phyloP scores from a whole-genome alignment of 495 filamentous ascomycete species.

The Talaromyces liani region DNA sequence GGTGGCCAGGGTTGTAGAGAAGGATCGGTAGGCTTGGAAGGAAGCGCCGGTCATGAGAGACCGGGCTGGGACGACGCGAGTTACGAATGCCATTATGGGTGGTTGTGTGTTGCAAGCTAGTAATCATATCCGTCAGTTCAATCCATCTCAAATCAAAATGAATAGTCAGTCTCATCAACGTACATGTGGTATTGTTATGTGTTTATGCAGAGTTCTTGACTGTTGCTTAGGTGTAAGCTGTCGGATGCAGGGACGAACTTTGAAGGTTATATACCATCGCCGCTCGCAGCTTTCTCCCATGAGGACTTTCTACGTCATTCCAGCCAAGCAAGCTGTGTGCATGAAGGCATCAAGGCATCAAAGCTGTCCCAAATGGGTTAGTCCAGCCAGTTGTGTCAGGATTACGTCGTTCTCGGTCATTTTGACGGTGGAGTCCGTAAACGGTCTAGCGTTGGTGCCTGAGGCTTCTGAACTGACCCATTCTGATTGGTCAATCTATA shows the following conservation, averaged over 20 bases:
- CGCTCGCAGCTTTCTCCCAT: not conserved
- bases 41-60: constrained; percentile 8
- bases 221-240: not conserved
- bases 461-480: not conserved
- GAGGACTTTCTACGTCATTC: not conserved
- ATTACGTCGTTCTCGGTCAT: constrained; percentile 2
- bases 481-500: too few species aligned
- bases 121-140: not conserved
- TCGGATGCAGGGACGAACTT: not conserved
- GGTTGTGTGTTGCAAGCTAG: not conserved
- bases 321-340: not conserved
- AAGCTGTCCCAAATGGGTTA: not conserved
- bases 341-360: not conserved
- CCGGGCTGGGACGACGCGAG: constrained; percentile 17
- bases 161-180: not conserved
- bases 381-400: not conserved
- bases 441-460: not conserved
- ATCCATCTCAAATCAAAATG: not conserved
- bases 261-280: not conserved
- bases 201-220: not conserved
- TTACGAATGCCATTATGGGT: constrained; percentile 17
- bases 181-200: not conserved
- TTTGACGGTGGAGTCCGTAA: not conserved
- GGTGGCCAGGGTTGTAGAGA: constrained; percentile 4
- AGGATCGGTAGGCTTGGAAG: constrained; percentile 6